phyloP scores from a whole-genome alignment of 1,139 yeast genomes.

The Starmera stellimalicola region DNA sequence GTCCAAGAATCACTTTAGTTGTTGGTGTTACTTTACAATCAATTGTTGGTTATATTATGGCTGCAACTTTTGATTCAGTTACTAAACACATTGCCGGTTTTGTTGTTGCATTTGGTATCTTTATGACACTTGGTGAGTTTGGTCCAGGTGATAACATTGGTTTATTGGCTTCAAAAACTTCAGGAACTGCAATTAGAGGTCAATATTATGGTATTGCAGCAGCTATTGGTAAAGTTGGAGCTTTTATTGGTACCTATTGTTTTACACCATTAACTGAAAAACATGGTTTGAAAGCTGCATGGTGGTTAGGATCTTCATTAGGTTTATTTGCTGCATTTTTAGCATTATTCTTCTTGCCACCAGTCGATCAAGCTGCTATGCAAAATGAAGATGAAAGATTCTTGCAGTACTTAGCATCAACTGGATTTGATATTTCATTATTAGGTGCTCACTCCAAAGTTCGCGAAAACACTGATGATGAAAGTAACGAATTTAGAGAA shows the following conservation, averaged over 20 bases:
- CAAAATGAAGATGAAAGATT: conserved; percentile 68
- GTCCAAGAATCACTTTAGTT: conserved; percentile 73
- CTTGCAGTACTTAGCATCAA: conserved; percentile 46
- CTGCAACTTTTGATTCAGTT: conserved; percentile 52
- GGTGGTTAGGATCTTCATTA: conserved; percentile 70
- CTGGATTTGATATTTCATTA: conserved; percentile 46
- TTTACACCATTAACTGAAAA: conserved; percentile 65
- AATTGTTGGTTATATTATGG: conserved; percentile 78
- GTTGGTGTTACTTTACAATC: conserved; percentile 68
- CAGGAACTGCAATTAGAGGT: conserved; percentile 84
- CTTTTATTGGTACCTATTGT: conserved; percentile 81
- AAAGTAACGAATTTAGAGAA: too few species aligned
- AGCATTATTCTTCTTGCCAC: conserved; percentile 66
- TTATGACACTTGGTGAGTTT: conserved; percentile 80
- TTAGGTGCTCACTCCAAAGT: conserved; percentile 18
- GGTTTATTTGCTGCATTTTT: conserved; percentile 65
- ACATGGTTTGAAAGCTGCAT: conserved; percentile 63
- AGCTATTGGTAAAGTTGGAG: conserved; percentile 85
- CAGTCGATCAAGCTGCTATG: conserved; percentile 77
- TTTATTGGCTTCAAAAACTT: conserved; percentile 74
- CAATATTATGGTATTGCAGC: conserved; percentile 89
- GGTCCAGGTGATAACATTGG: conserved; percentile 95
- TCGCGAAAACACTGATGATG: background rate
- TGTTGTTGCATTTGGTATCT: conserved; percentile 80
- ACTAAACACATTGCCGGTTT: conserved; percentile 63